Base-by-base conservation (phyloP, 1,284 basidiomycete genomes). In the Tetrapyrgos nigripes region DNA sequence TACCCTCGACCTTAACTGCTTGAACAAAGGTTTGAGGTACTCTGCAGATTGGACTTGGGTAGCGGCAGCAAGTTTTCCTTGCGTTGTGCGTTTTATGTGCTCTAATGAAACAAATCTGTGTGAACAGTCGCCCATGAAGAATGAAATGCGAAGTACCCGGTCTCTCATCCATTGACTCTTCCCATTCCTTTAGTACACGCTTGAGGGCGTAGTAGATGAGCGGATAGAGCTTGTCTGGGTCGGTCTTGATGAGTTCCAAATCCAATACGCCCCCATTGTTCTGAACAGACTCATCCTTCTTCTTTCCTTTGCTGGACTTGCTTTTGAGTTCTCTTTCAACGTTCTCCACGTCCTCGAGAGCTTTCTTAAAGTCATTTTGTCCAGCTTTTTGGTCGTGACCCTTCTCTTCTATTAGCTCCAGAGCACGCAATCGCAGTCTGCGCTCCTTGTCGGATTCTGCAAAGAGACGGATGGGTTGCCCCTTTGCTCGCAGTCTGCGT, bases 191-290 rank as follows among this genome's bases (percentile, higher is more conserved):
- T 58, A 99, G 79, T 1, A 92, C 89, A 53, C 89, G 83, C 81
- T 99, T 99, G 62, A 99, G 79, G 2, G 96, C 95, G 73, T 97
- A 96, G 73, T 99, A 99, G 60, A 99, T 97, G 68, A 98, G 82
- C 1, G 97, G 97, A 72, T 99, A 98, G 24, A 99, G 80, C 76
- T 93, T 97, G 77, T 96, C 93, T n/a, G 94, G 92, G 71, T 98
- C 93, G 21, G 86, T 89, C 79, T 96, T 97, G 72, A 98, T 76
- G 51, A 98, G 82, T 6, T 76, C 79, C 27, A 98, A 75, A 71
- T 97, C 94, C 56, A 96, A 77, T 13, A 93, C 74, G 14, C 83
- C 82, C 21, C 79, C 78, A 50, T 79, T 74, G 44, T 77, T 71
- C 27, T 76, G 68, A 52, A 87, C 84, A 11, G 77, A 71, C 6